These are phyloP conservation scores for Isatis tinctoria DNA, from an alignment of 345 rosid species.

Conservation along the genomic window DNA sequence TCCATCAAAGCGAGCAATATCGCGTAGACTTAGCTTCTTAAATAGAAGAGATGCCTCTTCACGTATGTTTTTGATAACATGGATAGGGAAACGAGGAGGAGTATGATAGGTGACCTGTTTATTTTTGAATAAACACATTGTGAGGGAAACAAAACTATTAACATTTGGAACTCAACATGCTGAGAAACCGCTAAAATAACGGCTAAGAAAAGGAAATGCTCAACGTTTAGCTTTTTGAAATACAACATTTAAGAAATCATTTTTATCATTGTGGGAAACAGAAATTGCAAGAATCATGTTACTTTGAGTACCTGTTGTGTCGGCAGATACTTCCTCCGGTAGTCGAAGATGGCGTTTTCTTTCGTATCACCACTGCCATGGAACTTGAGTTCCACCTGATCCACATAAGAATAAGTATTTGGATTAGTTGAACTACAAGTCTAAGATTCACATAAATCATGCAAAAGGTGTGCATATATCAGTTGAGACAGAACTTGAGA, in stretches of 20 bases:
- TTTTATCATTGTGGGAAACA: no score
- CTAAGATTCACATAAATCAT: neutral
- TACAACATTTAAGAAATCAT: no score
- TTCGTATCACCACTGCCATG: constrained; percentile 54
- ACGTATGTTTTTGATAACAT: constrained; percentile 62
- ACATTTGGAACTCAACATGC: constrained; percentile 9
- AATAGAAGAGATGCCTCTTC: constrained; percentile 84
- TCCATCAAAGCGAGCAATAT: constrained; percentile 95
- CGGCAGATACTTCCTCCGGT: constrained; percentile 90
- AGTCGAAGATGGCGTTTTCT: constrained; percentile 85
- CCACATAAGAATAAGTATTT: constrained; percentile 24
- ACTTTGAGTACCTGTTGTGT: constrained; percentile 71
- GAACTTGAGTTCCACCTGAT: constrained; percentile 85
- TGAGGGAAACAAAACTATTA: neutral
- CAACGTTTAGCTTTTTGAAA: no score
- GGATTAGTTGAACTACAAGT: constrained; percentile 1
- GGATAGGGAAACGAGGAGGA: constrained; percentile 87
- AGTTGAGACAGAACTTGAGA: no score
- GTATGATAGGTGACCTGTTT: constrained; percentile 90
- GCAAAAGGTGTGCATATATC: neutral
- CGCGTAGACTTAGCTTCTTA: constrained; percentile 64
- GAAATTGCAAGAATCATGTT: neutral
- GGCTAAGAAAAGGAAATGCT: neutral
- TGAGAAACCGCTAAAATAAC: neutral
- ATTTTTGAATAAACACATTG: constrained; percentile 9